Percentiles rank a stretch among this genome's conserved stretches.
Evolutionary conservation across 768 basidiomycete species (phyloP).

Genomic region (Mycena metata): DNA sequence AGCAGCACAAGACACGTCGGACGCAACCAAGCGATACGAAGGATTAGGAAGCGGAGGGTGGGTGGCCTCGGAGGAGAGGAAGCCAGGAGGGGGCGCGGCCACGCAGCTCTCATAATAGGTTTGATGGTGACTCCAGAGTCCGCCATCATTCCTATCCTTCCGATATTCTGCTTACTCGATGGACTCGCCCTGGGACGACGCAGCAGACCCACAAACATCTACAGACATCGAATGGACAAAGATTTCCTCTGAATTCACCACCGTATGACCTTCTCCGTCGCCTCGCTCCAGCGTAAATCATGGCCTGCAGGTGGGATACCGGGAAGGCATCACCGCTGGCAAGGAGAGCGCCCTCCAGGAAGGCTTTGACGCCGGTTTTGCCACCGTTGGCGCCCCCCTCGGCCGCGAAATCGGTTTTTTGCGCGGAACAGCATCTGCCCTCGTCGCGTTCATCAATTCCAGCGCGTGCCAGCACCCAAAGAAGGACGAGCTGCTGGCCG

Average conservation of each 20-base stretch:
- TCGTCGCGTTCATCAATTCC: conserved; percentile 69
- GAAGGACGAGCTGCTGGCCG: conserved; percentile 49
- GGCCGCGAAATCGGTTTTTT: conserved; percentile 84
- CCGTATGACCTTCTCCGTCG: conserved; percentile 54
- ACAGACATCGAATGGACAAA: conserved; percentile 76
- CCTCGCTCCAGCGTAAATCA: conserved; percentile 6
- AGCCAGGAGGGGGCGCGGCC: conserved; percentile 57
- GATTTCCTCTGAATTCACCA: conserved; percentile 78
- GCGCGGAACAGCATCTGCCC: conserved; percentile 77
- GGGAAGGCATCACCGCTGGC: conserved; percentile 95
- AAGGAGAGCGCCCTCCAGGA: conserved; percentile 90
- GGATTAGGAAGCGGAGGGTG: conserved; percentile 78
- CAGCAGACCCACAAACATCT: conserved; percentile 47
- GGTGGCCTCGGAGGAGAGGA: conserved; percentile 71
- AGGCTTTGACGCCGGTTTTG: conserved; percentile 92
- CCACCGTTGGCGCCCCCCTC: conserved; percentile 75
- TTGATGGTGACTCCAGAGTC: too few relatives aligned
- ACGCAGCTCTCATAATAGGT: conserved; percentile 78
- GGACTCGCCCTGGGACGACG: conserved; percentile 71
- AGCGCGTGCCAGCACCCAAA: conserved; percentile 16
- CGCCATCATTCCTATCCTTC: too few relatives aligned
- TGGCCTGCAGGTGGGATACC: conserved; percentile 82
- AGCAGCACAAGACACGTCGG: conserved; percentile 37
- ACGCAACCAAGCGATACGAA: conserved; percentile 54
- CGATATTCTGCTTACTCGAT: too few relatives aligned